phyloP scores from a whole-genome alignment of 2,329 filamentous ascomycete genomes.

The Sclerotinia nivalis region DNA sequence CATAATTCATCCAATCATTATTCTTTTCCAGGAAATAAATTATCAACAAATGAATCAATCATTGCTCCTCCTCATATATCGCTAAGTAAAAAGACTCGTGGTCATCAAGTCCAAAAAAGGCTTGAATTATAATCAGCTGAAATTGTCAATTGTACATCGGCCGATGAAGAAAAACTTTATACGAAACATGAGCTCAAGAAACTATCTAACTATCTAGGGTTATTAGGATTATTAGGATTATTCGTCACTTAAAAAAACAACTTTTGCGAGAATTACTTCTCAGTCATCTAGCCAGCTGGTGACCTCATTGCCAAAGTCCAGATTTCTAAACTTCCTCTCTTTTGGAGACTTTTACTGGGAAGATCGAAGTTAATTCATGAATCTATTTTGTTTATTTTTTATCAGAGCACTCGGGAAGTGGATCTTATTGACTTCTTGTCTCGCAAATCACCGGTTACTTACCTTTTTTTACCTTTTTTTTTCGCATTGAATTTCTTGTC shows the following conservation, averaged over 20 bases:
- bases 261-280: conserved; percentile 1
- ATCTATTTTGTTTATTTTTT: not conserved
- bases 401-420: not conserved
- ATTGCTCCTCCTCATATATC: not conserved
- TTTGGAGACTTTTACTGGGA: not conserved
- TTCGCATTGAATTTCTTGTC: not conserved
- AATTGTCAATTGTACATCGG: too few species aligned
- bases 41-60: not conserved
- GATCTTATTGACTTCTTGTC: conserved; percentile 4
- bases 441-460: not conserved
- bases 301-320: not conserved
- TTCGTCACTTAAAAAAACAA: not conserved
- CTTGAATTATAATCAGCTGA: too few species aligned
- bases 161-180: not conserved
- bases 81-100: not conserved
- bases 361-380: not conserved
- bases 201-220: not conserved
- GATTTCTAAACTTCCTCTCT: not conserved
- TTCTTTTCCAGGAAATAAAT: too few species aligned
- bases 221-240: not conserved
- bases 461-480: not conserved
- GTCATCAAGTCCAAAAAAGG: not conserved
- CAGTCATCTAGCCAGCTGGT: not conserved
- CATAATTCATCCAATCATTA: not conserved
- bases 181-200: not conserved